Percentiles rank a stretch among this genome's conserved stretches.
Conservation (phyloP, 2,329 filamentous ascomycete species). For the Endocalyx cinctus region DNA sequence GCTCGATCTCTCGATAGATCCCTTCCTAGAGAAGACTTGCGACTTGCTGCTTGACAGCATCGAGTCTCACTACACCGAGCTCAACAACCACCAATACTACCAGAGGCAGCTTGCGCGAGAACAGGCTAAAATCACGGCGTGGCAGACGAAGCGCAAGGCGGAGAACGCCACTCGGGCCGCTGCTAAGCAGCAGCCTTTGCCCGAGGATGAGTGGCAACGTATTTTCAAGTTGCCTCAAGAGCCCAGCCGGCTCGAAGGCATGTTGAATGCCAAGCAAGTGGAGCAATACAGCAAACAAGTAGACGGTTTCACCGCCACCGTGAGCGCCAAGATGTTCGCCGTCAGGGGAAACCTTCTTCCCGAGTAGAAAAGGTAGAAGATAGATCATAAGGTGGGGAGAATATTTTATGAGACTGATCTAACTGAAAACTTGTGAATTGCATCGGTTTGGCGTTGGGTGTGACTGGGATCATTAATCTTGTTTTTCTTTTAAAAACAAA, state of each 20-base stretch:
- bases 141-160: constrained; percentile 94
- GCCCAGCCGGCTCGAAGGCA: constrained; percentile 85
- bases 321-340: constrained; percentile 97
- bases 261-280: constrained; percentile 92
- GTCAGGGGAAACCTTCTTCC: constrained; percentile 68
- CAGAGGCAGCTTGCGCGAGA: constrained; percentile 89
- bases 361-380: too few relatives aligned
- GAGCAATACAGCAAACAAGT: constrained; percentile 98
- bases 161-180: constrained; percentile 83
- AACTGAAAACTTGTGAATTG: too few relatives aligned
- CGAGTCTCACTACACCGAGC: constrained; percentile 95
- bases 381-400: too few relatives aligned
- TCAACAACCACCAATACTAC: constrained; percentile 98
- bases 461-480: too few relatives aligned
- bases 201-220: constrained; percentile 97
- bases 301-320: constrained; percentile 87
- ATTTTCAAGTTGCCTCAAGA: constrained; percentile 97
- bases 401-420: too few relatives aligned
- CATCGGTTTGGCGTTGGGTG: too few relatives aligned
- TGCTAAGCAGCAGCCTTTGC: constrained; percentile 82
- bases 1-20: constrained; percentile 90
- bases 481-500: too few relatives aligned
- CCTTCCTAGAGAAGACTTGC: constrained; percentile 97
- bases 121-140: constrained; percentile 92
- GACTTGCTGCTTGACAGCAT: constrained; percentile 95